These are phyloP conservation scores for Pythium aquatile DNA, from an alignment of 352 stramenopile species.

Conservation along the genomic window DNA sequence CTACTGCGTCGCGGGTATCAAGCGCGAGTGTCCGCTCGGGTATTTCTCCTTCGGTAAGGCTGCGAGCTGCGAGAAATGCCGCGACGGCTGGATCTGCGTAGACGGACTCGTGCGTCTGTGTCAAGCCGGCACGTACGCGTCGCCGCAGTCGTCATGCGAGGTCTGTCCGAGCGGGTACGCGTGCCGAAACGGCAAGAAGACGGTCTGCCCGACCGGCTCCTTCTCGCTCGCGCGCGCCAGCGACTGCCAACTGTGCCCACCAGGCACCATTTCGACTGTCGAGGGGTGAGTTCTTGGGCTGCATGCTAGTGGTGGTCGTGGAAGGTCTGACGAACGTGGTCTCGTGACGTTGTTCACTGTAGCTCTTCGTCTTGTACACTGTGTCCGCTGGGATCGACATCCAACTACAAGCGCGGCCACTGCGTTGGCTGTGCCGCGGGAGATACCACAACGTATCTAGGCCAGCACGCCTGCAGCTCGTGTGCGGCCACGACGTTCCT, in stretches of 20 bases:
- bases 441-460: conserved; percentile 35
- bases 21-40: conserved; percentile 39
- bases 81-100: conserved; percentile 63
- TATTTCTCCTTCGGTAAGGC: conserved; percentile 65
- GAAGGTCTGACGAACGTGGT: not conserved
- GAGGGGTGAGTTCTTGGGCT: conserved; percentile 33
- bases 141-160: conserved; percentile 33
- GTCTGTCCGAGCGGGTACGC: conserved; percentile 49
- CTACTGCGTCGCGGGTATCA: conserved; percentile 58
- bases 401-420: conserved; percentile 52
- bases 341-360: not conserved
- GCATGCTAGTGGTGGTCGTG: too few relatives aligned
- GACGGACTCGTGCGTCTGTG: conserved; percentile 51
- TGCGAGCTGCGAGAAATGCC: conserved; percentile 47
- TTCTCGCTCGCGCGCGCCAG: conserved; percentile 45
- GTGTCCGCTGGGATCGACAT: conserved; percentile 45
- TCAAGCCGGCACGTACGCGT: conserved; percentile 51
- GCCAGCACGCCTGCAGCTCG: conserved; percentile 52
- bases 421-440: conserved; percentile 46
- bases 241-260: conserved; percentile 56
- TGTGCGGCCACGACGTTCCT: conserved; percentile 38
- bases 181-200: conserved; percentile 59
- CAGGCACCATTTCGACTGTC: conserved; percentile 45
- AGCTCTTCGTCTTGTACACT: conserved; percentile 42
- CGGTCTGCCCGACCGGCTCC: conserved; percentile 35